A percentile compares a stretch with the other conserved stretches of the same genome.
These are phyloP conservation scores for Aspergillus sp. DNA, from an alignment of 2,329 filamentous ascomycete genomes.

Conservation along the genomic window DNA sequence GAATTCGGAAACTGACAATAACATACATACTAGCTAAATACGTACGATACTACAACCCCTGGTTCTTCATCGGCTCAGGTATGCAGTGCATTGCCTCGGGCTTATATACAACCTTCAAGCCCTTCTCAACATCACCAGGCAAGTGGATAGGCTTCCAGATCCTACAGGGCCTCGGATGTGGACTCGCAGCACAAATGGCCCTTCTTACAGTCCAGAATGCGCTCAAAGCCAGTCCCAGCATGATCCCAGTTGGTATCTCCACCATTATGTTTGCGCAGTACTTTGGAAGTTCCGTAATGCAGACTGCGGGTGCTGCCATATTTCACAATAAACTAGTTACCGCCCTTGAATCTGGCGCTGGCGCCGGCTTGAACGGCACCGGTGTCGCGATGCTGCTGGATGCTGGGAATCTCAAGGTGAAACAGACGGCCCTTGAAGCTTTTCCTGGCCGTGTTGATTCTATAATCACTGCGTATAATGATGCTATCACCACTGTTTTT, in stretches of 20 bases:
- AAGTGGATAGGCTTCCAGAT: constrained; percentile 8
- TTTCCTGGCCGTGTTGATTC: constrained; percentile 4
- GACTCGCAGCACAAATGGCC: constrained; percentile 5
- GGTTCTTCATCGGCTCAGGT: constrained; percentile 10
- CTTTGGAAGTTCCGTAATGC: constrained; percentile 14
- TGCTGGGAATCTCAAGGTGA: background rate
- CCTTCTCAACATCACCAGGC: background rate
- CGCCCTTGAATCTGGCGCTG: background rate
- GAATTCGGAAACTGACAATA: too few relatives aligned
- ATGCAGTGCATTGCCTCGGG: constrained; percentile 6
- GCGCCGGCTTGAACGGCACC: background rate
- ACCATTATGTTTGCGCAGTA: constrained; percentile 14
- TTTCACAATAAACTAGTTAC: constrained; percentile 8
- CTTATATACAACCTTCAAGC: constrained; percentile 9
- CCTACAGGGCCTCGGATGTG: constrained; percentile 9
- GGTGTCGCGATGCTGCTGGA: background rate
- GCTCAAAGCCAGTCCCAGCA: constrained; percentile 4
- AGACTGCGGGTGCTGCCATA: constrained; percentile 10
- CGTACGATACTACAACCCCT: constrained; percentile 3
- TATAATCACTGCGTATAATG: constrained; percentile 9
- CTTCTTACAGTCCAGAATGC: constrained; percentile 9
- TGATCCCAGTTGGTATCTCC: constrained; percentile 9
- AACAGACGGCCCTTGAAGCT: background rate
- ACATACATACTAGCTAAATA: background rate
- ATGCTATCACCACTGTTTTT: constrained; percentile 10